phyloP scores from a whole-genome alignment of 2,329 filamentous ascomycete genomes.

The Thielaviopsis punctulata region DNA sequence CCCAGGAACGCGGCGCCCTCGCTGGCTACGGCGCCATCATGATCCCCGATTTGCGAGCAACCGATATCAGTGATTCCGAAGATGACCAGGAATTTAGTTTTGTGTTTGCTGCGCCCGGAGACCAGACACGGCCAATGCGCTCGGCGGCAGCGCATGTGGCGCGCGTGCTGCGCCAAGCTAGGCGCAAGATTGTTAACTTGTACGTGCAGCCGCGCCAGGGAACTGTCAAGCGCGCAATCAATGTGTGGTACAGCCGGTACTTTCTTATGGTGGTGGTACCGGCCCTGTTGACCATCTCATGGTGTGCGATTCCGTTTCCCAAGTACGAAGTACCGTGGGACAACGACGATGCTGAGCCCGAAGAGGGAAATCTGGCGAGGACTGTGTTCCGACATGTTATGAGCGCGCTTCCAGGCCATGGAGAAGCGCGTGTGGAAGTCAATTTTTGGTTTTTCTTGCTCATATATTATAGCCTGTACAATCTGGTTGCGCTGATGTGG shows the following conservation, averaged over 20 bases:
- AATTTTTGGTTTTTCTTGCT: slow-evolving; percentile 59
- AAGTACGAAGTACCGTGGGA: slow-evolving; percentile 38
- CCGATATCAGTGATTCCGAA: slow-evolving; percentile 18
- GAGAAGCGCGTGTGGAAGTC: slow-evolving; percentile 43
- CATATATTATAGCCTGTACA: slow-evolving; percentile 54
- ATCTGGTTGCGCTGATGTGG: slow-evolving; percentile 49
- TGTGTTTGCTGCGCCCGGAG: slow-evolving; percentile 14
- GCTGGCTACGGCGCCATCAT: slow-evolving; percentile 38
- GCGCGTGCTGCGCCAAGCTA: slow-evolving; percentile 14
- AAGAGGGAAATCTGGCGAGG: slow-evolving; percentile 14
- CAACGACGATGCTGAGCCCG: slow-evolving; percentile 19
- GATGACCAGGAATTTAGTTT: slow-evolving; percentile 14
- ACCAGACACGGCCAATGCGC: slow-evolving; percentile 12
- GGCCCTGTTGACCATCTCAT: slow-evolving; percentile 39
- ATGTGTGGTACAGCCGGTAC: slow-evolving; percentile 48
- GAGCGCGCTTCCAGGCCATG: slow-evolving; percentile 37
- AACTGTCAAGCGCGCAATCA: slow-evolving; percentile 39
- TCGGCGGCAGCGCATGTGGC: slow-evolving; percentile 15
- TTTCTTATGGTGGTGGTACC: slow-evolving; percentile 42
- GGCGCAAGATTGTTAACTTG: slow-evolving; percentile 29
- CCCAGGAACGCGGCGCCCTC: slow-evolving; percentile 32
- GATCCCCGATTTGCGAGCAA: slow-evolving; percentile 23
- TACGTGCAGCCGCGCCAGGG: slow-evolving; percentile 44
- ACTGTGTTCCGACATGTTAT: background rate
- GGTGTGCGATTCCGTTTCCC: slow-evolving; percentile 50